Percentiles rank a stretch among this genome's conserved stretches.
phyloP scores from a whole-genome alignment of 2,329 filamentous ascomycete genomes.

The Knoxdaviesia capensis region DNA sequence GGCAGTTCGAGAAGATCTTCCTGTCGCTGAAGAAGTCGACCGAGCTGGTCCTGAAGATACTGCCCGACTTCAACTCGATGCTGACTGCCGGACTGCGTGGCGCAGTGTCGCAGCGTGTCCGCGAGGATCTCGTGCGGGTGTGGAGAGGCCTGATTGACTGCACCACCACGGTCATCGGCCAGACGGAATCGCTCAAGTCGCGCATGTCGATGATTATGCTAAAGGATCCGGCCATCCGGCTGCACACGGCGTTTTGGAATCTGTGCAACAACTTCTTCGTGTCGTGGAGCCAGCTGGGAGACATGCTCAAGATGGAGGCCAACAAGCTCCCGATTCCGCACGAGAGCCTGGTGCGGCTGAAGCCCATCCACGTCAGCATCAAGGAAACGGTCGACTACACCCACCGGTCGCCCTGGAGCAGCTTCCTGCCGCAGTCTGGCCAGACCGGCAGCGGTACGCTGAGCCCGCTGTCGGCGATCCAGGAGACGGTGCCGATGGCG shows the following conservation, averaged over 20 bases:
- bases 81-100: conserved; percentile 42
- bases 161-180: conserved; percentile 49
- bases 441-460: conserved; percentile 4
- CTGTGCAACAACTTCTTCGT: conserved; percentile 58
- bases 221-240: conserved; percentile 60
- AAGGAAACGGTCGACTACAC: conserved; percentile 65
- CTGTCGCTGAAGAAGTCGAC: conserved; percentile 53
- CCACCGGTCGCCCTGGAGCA: conserved; percentile 35
- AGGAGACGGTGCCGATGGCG: not conserved
- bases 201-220: conserved; percentile 65
- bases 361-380: conserved; percentile 63
- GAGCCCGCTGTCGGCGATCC: not conserved
- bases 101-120: conserved; percentile 36
- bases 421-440: conserved; percentile 17
- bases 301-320: conserved; percentile 30
- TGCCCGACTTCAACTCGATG: conserved; percentile 51
- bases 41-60: conserved; percentile 48
- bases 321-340: conserved; percentile 31
- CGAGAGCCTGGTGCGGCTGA: conserved; percentile 54
- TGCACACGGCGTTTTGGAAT: conserved; percentile 40
- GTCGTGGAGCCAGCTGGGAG: conserved; percentile 47
- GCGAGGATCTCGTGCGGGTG: conserved; percentile 36
- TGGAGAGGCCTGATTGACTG: conserved; percentile 55
- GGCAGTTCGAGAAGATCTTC: conserved; percentile 67
- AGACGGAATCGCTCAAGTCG: conserved; percentile 51